Evolutionary conservation across 805 yeast species (phyloP), one percentile per base, ranked within the genome.

Genomic region (Saccharomyces eubayanus): DNA sequence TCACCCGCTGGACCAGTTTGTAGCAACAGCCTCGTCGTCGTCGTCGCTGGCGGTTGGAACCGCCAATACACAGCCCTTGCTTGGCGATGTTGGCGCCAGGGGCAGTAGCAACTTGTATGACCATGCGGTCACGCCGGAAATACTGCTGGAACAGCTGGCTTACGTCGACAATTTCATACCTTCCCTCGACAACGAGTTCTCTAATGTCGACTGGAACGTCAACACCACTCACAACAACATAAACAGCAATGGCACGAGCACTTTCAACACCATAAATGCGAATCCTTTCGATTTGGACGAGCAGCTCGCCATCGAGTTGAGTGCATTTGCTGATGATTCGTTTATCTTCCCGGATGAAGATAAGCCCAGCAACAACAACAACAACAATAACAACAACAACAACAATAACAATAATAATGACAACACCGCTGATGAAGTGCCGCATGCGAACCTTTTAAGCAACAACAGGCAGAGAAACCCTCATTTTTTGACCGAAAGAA

Each of bases 341-440:
- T 87, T 87, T 59, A 79, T 87, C 2, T 87, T 87, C 64, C 89
- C 92, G 0, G 94, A 87, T 64, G 94, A 87, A 63, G 92, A 86
- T 36, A 85, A 85, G 9, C 31, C 20, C 36, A 47, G 28, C 31
- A 45, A 31, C 29, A 50, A 47, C 27, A 16, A 43, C 46, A 31
- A 45, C 21, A 47, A 48, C 49, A 10, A 49, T 31, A 51, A 52
- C n/a, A 50, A 53, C 46, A 51, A 52, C 43, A 43, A 50, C 30
- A 45, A 49, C 12, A 48, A 46, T 30, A 47, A 50, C 28, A 50
- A 52, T 29, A 41, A 46, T 31, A 27, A 31, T 41, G 52, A 51
- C 20, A 28, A 36, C 40, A 27, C 41, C 46, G 36, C 28, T 27
- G 28, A 41, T n/a, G 20, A 21, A 24, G 29, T 36, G 8, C 24